These are phyloP conservation scores for Cryoendolithus antarcticus DNA, from an alignment of 2,329 filamentous ascomycete species.

Conservation along the genomic window DNA sequence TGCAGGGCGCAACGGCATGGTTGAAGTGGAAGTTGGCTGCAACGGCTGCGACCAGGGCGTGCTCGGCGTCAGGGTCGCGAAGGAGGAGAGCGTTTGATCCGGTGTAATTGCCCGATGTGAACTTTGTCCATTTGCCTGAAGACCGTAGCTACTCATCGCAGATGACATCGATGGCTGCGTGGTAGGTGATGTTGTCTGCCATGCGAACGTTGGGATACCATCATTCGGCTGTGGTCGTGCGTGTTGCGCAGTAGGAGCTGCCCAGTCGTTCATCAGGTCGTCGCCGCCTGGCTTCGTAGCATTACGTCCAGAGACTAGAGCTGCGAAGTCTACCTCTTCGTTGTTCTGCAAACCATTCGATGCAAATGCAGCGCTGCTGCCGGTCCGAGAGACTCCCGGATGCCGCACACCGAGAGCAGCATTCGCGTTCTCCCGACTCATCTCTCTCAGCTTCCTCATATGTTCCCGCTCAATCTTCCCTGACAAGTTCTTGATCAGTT, in stretches of 20 bases:
- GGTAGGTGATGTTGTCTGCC: constrained; percentile 24
- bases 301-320: constrained; percentile 70
- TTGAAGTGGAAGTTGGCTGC: constrained; percentile 19
- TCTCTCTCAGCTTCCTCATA: constrained; percentile 72
- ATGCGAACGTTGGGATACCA: constrained; percentile 31
- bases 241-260: constrained; percentile 21
- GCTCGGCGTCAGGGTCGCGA: constrained; percentile 22
- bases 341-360: constrained; percentile 44
- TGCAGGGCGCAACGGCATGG: constrained; percentile 18
- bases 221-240: constrained; percentile 9
- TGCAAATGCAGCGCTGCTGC: constrained; percentile 28
- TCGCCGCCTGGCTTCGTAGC: constrained; percentile 22
- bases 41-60: constrained; percentile 28
- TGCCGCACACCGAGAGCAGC: constrained; percentile 6
- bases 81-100: constrained; percentile 21
- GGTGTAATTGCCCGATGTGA: constrained; percentile 21
- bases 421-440: constrained; percentile 44
- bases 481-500: constrained; percentile 70
- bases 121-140: constrained; percentile 1
- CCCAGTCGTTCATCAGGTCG: constrained; percentile 34
- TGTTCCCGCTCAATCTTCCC: constrained; percentile 78
- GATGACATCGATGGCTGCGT: constrained; percentile 4
- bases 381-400: constrained; percentile 12
- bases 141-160: constrained; percentile 5
- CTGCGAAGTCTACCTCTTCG: constrained; percentile 71